Base-by-base conservation (phyloP, 441 rosid species). In the Croton laevigatus region DNA sequence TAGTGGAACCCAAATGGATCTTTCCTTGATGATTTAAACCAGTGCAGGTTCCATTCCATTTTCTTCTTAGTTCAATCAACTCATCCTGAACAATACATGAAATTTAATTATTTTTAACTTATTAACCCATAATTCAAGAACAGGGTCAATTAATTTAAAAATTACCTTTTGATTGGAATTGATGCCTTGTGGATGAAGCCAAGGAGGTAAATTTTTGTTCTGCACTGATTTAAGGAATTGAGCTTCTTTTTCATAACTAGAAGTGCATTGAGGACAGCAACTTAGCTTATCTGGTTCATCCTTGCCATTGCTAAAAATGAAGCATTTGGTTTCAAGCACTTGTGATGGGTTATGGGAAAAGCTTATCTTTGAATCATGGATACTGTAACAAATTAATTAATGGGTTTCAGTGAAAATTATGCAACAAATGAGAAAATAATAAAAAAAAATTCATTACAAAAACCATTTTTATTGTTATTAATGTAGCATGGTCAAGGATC, bases 191-290 rank as follows among this genome's bases (percentile, higher is more conserved):
- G 83, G 71, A 66, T 87, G 93, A 62, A 91, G 83, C 98, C 98
- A 93, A 73, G 87, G 75, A 20, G 89, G 96, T 77, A 89, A 76
- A 66, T 78, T 78, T 64, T 85, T 90, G 60, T 85, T 80, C 16
- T 80, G 87, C 68, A 72, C 71, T 55, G 94, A 79, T 68, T 85
- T 87, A 57, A 85, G 77, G 3, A 79, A 38, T 54, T 83, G 88
- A 60, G 89, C 91, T 86, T 93, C 98, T 72, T 85, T 86, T 71
- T 89, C 91, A 62, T 81, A 93, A 66, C 82, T 86, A 37, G 82
- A 88, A 68, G 79, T 81, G 86, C 98, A 93, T 78, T 93, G 90
- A 54, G 83, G 82, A 46, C 98, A 93, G 78, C 88, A 88, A 52
- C 52, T 80, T 60, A 89, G 83, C 77, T 79, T 78, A 16, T 86